These are phyloP conservation scores for Coemansia sp. DNA, from an alignment of 371 early-diverging fungal genomes.

Conservation along the genomic window DNA sequence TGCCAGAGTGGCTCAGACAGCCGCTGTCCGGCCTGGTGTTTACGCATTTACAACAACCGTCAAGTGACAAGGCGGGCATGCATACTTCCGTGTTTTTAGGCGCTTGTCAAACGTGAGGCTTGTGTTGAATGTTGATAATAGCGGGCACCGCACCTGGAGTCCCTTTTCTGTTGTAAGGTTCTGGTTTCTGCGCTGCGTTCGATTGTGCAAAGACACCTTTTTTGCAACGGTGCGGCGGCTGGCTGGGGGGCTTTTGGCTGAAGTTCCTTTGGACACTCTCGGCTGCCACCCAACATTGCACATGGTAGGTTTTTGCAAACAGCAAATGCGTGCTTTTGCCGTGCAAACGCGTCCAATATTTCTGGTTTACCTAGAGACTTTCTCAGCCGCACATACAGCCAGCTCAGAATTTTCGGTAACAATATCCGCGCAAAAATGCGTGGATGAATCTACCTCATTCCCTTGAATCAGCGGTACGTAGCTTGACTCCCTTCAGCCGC, in stretches of 20 bases:
- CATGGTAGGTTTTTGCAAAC: neutral
- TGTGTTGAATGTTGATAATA: neutral
- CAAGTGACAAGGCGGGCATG: neutral
- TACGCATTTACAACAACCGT: constrained; percentile 3
- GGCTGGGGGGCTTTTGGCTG: too few species aligned
- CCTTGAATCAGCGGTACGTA: neutral
- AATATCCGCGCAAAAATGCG: too few species aligned
- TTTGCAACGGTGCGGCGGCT: neutral
- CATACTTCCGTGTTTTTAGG: constrained; percentile 1
- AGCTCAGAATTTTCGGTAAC: too few species aligned
- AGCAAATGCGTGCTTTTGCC: neutral
- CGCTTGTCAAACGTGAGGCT: too few species aligned
- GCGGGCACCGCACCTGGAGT: too few species aligned
- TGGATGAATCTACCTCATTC: neutral
- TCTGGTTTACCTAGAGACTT: neutral
- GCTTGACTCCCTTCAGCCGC: neutral
- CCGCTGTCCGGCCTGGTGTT: constrained; percentile 1
- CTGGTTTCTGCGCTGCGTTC: neutral
- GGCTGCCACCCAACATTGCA: too few species aligned
- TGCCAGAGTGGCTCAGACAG: too few species aligned
- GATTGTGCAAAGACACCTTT: neutral
- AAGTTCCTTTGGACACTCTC: too few species aligned
- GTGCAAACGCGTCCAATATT: neutral
- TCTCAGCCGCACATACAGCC: too few species aligned
- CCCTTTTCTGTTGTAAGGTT: constrained; percentile 5